These are phyloP conservation scores for Solioccasus polychromus DNA, from an alignment of 768 basidiomycete species.

Conservation along the genomic window DNA sequence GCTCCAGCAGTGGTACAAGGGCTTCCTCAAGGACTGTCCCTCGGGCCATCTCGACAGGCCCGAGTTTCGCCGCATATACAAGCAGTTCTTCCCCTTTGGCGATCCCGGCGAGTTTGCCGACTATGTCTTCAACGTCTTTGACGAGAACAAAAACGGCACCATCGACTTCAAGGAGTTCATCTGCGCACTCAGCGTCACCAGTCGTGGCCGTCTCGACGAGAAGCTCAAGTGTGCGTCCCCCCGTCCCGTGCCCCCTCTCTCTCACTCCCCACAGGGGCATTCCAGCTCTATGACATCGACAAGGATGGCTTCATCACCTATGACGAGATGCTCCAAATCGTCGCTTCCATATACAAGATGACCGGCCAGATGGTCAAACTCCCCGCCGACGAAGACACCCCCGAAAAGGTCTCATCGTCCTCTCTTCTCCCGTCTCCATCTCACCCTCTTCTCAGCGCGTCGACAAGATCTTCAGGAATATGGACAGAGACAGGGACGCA, in stretches of 20 bases:
- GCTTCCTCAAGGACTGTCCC: constrained; percentile 98
- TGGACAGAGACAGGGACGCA: constrained; percentile 96
- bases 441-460: constrained; percentile 64
- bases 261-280: constrained; percentile 73
- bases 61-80: constrained; percentile 97
- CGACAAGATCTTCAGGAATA: constrained; percentile 96
- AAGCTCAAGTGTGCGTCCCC: constrained; percentile 88
- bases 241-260: constrained; percentile 13
- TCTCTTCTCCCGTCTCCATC: constrained; percentile 5
- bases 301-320: constrained; percentile 98
- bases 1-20: constrained; percentile 99
- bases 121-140: constrained; percentile 98
- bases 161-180: constrained; percentile 99
- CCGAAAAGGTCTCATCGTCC: constrained; percentile 74
- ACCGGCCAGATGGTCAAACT: constrained; percentile 99
- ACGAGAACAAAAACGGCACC: constrained; percentile 90
- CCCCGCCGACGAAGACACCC: constrained; percentile 98
- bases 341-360: constrained; percentile 99
- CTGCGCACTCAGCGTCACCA: constrained; percentile 93
- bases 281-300: constrained; percentile 98
- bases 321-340: constrained; percentile 98
- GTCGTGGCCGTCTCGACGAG: constrained; percentile 90
- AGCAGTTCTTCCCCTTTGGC: constrained; percentile 99
- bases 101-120: constrained; percentile 96
- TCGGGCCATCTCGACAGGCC: constrained; percentile 94